Conservation (phyloP, 2,329 filamentous ascomycete species). For the Ascosphaera acerosa region DNA sequence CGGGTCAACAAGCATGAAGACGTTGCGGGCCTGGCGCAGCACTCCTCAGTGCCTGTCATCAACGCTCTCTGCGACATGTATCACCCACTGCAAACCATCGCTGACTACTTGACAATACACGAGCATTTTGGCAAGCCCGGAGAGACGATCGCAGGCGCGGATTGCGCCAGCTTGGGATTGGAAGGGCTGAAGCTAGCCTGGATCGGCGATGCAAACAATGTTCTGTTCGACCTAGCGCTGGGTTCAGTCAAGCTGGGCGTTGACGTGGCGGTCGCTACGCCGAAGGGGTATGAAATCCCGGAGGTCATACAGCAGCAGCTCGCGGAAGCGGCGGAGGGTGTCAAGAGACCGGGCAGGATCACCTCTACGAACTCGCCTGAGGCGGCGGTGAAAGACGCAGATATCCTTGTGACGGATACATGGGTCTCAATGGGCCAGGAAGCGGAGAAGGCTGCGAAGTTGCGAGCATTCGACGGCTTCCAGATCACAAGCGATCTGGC, state of each 20-base stretch:
- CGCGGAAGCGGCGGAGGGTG: conserved; percentile 30
- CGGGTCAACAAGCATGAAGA: conserved; percentile 57
- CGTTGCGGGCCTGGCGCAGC: conserved; percentile 40
- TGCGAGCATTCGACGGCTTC: conserved; percentile 68
- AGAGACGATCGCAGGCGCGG: conserved; percentile 6
- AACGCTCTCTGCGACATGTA: conserved; percentile 75
- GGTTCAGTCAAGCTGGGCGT: conserved; percentile 70
- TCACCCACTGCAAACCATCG: conserved; percentile 83
- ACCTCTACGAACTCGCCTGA: conserved; percentile 56
- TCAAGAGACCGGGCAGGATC: conserved; percentile 37
- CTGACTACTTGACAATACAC: conserved; percentile 75
- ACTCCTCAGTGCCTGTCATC: conserved; percentile 58
- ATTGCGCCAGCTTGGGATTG: conserved; percentile 33
- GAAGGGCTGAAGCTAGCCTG: conserved; percentile 78
- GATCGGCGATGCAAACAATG: conserved; percentile 93
- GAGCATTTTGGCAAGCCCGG: conserved; percentile 36
- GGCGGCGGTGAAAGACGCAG: conserved; percentile 60
- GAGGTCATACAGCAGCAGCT: conserved; percentile 49
- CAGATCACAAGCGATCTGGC: conserved; percentile 77
- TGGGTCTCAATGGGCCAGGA: conserved; percentile 99
- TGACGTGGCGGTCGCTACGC: conserved; percentile 66
- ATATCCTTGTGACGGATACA: conserved; percentile 86
- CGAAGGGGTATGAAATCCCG: conserved; percentile 62
- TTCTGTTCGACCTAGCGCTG: conserved; percentile 80
- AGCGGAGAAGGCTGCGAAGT: conserved; percentile 47